Conservation (phyloP, 257 asterid genomes). For the Mitragyna speciosa region DNA sequence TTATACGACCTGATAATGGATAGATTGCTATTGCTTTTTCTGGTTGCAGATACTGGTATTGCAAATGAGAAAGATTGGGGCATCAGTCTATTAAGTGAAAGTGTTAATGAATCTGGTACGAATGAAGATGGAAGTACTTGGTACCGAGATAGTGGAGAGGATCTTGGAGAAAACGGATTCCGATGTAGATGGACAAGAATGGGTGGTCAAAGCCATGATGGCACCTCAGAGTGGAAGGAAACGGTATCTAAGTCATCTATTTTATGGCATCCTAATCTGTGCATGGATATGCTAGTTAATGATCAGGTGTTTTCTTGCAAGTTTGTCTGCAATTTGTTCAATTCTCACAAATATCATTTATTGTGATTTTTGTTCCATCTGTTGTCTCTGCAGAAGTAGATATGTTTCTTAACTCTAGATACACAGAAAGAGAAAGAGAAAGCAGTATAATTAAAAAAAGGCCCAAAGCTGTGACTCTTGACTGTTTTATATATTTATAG, state of each 20-base stretch:
- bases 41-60: slow-evolving; percentile 79
- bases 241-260: slow-evolving; percentile 51
- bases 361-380: not conserved
- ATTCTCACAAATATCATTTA: not conserved
- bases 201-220: slow-evolving; percentile 86
- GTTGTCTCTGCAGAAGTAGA: not conserved
- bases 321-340: not conserved
- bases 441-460: not conserved
- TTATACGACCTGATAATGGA: slow-evolving; percentile 4
- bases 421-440: no score
- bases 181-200: slow-evolving; percentile 93
- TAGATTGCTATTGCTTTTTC: slow-evolving; percentile 3
- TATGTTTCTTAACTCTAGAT: not conserved
- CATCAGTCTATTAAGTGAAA: slow-evolving; percentile 65
- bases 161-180: slow-evolving; percentile 88
- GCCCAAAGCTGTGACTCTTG: not conserved
- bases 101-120: slow-evolving; percentile 67
- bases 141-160: slow-evolving; percentile 91
- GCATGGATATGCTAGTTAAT: not conserved
- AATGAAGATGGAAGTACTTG: slow-evolving; percentile 94
- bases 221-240: slow-evolving; percentile 92
- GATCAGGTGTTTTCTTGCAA: not conserved
- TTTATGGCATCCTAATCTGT: slow-evolving; percentile 12
- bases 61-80: slow-evolving; percentile 99
- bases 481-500: not conserved